These are phyloP conservation scores for Fraxinus velutina DNA, from an alignment of 305 asterid genomes.

Conservation along the genomic window DNA sequence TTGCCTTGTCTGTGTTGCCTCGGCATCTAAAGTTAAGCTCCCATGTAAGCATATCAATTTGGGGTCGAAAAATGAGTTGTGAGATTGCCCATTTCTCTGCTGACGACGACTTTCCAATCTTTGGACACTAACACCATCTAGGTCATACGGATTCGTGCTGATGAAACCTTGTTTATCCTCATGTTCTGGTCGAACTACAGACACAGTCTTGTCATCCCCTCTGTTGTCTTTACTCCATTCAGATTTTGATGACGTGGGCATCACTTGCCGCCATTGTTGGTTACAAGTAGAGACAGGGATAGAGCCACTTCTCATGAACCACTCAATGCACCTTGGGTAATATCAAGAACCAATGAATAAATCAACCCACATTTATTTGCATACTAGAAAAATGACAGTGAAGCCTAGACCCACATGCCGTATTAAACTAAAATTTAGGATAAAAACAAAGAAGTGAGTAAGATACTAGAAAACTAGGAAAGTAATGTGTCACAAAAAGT, in stretches of 20 bases:
- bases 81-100: not conserved
- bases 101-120: not conserved
- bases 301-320: constrained; percentile 47
- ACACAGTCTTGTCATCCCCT: constrained; percentile 15
- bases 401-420: constrained; percentile 19
- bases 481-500: not conserved
- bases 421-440: not conserved
- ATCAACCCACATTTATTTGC: not conserved
- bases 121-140: not conserved
- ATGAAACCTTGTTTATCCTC: constrained; percentile 20
- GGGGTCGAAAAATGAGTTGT: constrained; percentile 10
- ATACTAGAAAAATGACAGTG: constrained; percentile 17
- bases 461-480: not conserved
- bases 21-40: not conserved
- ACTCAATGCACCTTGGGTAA: constrained; percentile 40
- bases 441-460: constrained; percentile 6
- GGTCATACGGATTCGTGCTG: constrained; percentile 22
- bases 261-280: constrained; percentile 30
- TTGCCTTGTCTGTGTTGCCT: constrained; percentile 31
- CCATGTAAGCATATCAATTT: constrained; percentile 12
- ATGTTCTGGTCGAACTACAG: constrained; percentile 21
- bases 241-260: constrained; percentile 25
- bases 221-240: constrained; percentile 5
- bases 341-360: not conserved
- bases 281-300: constrained; percentile 24